Conservation (phyloP, 306 rosid species). For the Dicorynia guianensis region DNA sequence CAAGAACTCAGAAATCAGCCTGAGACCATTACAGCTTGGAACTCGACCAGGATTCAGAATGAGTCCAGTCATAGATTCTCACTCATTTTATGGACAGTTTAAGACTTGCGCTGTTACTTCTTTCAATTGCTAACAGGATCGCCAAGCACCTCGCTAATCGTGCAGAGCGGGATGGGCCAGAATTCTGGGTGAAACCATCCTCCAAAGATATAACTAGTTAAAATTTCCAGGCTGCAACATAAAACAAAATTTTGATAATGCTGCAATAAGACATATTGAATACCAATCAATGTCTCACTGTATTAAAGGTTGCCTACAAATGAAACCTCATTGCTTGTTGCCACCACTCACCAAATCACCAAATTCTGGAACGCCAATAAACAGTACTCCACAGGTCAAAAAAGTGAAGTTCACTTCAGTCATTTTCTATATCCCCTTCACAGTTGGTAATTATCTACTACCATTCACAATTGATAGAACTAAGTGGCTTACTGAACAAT, state of each 20-base stretch:
- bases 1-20: constrained; percentile 44
- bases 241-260: constrained; percentile 14
- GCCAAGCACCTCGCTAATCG: not conserved
- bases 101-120: not conserved
- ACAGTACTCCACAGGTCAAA: constrained; percentile 56
- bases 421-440: constrained; percentile 45
- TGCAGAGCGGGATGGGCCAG: constrained; percentile 21
- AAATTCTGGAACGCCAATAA: constrained; percentile 41
- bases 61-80: not conserved
- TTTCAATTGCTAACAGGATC: not conserved
- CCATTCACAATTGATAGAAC: constrained; percentile 50
- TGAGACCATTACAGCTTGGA: constrained; percentile 41
- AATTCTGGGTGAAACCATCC: constrained; percentile 15
- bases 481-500: constrained; percentile 38
- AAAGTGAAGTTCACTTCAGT: constrained; percentile 55
- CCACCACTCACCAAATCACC: constrained; percentile 36
- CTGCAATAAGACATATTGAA: not conserved
- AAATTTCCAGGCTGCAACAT: not conserved
- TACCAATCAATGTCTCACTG: not conserved
- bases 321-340: constrained; percentile 30
- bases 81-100: constrained; percentile 16
- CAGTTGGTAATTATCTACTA: constrained; percentile 52
- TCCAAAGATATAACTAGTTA: no score
- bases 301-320: constrained; percentile 13
- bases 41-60: constrained; percentile 20